Conservation (phyloP, 306 rosid genomes). For the Bauhinia variegata region DNA sequence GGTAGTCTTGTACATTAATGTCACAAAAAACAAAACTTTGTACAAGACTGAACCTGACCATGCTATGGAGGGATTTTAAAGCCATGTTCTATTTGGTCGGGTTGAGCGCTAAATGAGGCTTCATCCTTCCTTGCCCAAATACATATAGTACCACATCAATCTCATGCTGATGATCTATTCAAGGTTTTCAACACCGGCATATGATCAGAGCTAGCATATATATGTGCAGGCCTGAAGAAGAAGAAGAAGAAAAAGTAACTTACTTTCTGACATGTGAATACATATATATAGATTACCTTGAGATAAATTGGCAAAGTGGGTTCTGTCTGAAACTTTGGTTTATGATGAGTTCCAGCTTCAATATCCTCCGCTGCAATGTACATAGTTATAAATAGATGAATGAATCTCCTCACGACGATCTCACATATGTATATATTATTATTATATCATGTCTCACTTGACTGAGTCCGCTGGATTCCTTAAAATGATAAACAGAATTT, state of each 20-base stretch:
- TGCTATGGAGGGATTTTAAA: slow-evolving; percentile 47
- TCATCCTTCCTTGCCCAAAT: slow-evolving; percentile 74
- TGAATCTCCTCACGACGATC: too few relatives aligned
- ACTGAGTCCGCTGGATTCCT: slow-evolving; percentile 29
- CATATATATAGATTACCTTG: slow-evolving; percentile 60
- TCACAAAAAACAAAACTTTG: slow-evolving; percentile 68
- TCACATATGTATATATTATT: too few relatives aligned
- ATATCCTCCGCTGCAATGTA: slow-evolving; percentile 88
- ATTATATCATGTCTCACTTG: slow-evolving; percentile 16
- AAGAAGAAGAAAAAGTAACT: slow-evolving; percentile 1
- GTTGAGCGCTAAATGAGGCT: slow-evolving; percentile 60
- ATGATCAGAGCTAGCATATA: slow-evolving; percentile 16
- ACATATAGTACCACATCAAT: slow-evolving; percentile 56
- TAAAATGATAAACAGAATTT: too few relatives aligned
- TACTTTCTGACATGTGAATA: slow-evolving; percentile 14
- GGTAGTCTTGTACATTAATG: slow-evolving; percentile 67
- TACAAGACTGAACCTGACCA: slow-evolving; percentile 84
- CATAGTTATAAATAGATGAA: slow-evolving; percentile 24
- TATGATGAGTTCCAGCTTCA: slow-evolving; percentile 66
- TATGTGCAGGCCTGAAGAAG: slow-evolving; percentile 13
- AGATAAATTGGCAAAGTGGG: slow-evolving; percentile 85
- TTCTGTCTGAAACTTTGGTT: slow-evolving; percentile 66
- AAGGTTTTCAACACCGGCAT: slow-evolving; percentile 42
- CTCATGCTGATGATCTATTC: slow-evolving; percentile 35
- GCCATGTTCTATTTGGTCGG: slow-evolving; percentile 68